These are phyloP conservation scores for Piper betle DNA, from an alignment of 164 flowering plant species.

Conservation along the genomic window DNA sequence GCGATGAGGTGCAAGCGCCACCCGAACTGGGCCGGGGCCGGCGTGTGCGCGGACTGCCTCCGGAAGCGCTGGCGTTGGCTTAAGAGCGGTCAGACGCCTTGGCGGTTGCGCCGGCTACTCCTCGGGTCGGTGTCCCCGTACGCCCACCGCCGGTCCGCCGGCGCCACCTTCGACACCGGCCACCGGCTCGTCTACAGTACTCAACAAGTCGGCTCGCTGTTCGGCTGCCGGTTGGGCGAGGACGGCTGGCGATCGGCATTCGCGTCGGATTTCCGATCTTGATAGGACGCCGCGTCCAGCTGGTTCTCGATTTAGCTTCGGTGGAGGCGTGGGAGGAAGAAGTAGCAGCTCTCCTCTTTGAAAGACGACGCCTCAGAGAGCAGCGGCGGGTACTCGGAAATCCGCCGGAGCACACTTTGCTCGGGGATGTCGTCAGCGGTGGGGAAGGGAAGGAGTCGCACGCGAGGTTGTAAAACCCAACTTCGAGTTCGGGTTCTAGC, in stretches of 20 bases:
- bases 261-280: constrained; percentile 8
- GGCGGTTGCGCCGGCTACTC: constrained; percentile 20
- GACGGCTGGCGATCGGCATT: constrained; percentile 10
- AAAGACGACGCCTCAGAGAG: background rate
- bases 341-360: constrained; percentile 11
- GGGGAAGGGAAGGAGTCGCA: constrained; percentile 2
- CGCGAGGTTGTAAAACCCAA: constrained; percentile 15
- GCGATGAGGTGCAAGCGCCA: constrained; percentile 90
- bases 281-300: constrained; percentile 14
- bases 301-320: constrained; percentile 17
- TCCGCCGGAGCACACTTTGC: too few species aligned
- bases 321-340: constrained; percentile 11
- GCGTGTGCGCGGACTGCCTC: constrained; percentile 89
- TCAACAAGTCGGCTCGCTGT: constrained; percentile 52
- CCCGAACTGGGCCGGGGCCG: constrained; percentile 45
- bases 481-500: constrained; percentile 33
- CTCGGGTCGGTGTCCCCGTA: constrained; percentile 90
- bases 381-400: constrained; percentile 6
- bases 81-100: constrained; percentile 6
- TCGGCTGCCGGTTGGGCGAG: constrained; percentile 3
- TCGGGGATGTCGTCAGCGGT: constrained; percentile 85
- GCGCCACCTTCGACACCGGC: too few species aligned
- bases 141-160: constrained; percentile 41
- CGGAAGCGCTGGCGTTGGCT: constrained; percentile 56
- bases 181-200: constrained; percentile 45